These are phyloP conservation scores for Naganishia cerealis DNA, from an alignment of 1,284 basidiomycete genomes.

Conservation along the genomic window DNA sequence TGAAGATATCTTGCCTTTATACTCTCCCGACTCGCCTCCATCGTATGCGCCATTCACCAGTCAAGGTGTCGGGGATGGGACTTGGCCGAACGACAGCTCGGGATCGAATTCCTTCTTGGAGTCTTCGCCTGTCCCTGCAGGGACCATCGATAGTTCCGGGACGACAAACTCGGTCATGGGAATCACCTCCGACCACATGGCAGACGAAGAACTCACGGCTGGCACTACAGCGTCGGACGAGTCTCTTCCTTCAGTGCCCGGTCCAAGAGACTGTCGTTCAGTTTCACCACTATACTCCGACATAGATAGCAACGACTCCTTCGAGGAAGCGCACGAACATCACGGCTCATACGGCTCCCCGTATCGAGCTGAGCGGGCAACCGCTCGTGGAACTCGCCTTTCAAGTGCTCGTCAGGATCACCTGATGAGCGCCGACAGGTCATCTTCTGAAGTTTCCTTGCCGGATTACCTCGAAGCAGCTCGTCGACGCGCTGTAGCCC, in stretches of 20 bases:
- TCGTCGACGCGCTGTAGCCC: neutral
- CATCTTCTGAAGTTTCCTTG: slow-evolving; percentile 9
- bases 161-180: neutral
- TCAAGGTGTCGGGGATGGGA: neutral
- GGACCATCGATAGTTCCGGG: neutral
- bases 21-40: slow-evolving; percentile 34
- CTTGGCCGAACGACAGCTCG: neutral
- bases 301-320: slow-evolving; percentile 4
- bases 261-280: slow-evolving; percentile 10
- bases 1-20: slow-evolving; percentile 48
- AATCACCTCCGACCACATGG: neutral
- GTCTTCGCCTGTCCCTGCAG: neutral
- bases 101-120: neutral
- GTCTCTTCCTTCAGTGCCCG: neutral
- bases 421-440: neutral
- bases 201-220: neutral
- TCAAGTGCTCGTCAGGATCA: neutral
- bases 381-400: neutral
- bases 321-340: slow-evolving; percentile 7
- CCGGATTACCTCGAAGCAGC: slow-evolving; percentile 20
- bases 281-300: slow-evolving; percentile 10
- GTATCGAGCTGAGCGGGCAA: neutral
- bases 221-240: slow-evolving; percentile 1
- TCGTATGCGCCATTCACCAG: neutral
- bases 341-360: neutral